Evolutionary conservation across 805 yeast species (phyloP), one percentile per base, ranked within the genome.

Genomic region (Saturnispora bothae): DNA sequence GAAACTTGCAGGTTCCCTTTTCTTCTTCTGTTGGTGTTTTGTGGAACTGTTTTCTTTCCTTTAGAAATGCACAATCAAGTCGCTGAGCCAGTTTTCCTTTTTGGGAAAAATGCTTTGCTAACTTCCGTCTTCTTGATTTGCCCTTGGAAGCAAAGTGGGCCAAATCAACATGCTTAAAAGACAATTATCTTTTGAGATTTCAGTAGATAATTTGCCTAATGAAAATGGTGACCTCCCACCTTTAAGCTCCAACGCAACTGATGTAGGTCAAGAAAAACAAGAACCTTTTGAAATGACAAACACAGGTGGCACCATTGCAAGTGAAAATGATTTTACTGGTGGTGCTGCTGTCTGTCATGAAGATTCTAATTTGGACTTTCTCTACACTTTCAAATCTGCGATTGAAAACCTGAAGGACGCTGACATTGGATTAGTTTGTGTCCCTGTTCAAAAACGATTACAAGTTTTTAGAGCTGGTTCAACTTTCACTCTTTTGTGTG

Each of bases 1-100:
- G 74, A 42, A 67, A 67, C 43, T 71, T 76, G 48, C 97, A 89
- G 58, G 94, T 89, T 4, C 96, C 96, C 0, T 89, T 92, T 56
- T 78, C 94, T 39, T 80, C 92, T 7, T 83, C 61, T 15, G 65
- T 92, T 5, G 89, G 95, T 21, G 94, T 89, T 15, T 62, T 89
- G 27, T 89, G 98, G 97, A 89, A 92, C 54, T 86, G 96, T 38
- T 88, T 82, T 61, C 63, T 89, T 35, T 85, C 95, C 0, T 75
- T 83, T 71, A 67, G 83, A 50, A 84, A 84, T 48, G 78, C 84
- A 1, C 39, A 21, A 26, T 28, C 28, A 38, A 26, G 31, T 22
- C 7, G 25, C 25, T 22, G 25, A 22, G 25, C 25, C 10, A 22
- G 10, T n/a, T 28, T 18, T 16, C 20, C 19, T 20, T n/a, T 20